These are phyloP conservation scores for Trypanosoma melophagium DNA, from an alignment of 208 protist genomes.

Conservation along the genomic window DNA sequence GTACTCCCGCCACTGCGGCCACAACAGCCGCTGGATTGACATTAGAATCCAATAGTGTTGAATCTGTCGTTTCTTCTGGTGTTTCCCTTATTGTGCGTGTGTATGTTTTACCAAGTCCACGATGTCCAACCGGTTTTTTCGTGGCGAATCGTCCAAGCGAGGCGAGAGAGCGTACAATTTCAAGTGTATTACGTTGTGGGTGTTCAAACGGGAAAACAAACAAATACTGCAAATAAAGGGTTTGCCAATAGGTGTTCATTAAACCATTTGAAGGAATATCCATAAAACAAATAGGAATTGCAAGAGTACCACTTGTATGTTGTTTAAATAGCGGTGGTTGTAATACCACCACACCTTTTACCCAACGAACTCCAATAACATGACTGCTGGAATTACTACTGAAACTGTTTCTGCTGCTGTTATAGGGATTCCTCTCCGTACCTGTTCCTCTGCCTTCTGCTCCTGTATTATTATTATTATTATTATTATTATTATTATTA, in stretches of 20 bases:
- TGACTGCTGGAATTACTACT: conserved; percentile 14
- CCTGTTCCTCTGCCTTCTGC: too few relatives aligned
- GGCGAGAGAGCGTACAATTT: conserved; percentile 60
- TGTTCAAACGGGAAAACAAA: conserved; percentile 42
- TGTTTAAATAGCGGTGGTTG: conserved; percentile 30
- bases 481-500: not conserved
- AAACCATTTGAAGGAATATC: not conserved
- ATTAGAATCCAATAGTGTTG: not conserved
- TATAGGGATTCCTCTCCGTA: not conserved
- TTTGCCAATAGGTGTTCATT: conserved; percentile 15
- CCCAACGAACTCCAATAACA: conserved; percentile 40
- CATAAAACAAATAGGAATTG: conserved; percentile 29
- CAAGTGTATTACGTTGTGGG: conserved; percentile 37
- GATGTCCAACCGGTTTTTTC: conserved; percentile 72
- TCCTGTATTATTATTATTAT: too few relatives aligned
- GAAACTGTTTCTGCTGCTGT: not conserved
- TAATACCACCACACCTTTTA: conserved; percentile 24
- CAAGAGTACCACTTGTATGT: conserved; percentile 30
- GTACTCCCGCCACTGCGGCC: not conserved
- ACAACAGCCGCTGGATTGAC: not conserved
- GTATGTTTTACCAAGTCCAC: conserved; percentile 80
- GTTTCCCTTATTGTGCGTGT: conserved; percentile 30
- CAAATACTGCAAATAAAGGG: conserved; percentile 72
- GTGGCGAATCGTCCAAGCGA: conserved; percentile 51
- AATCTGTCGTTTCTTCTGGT: not conserved